Percentiles rank a stretch among this genome's conserved stretches.
phyloP scores from a whole-genome alignment of 2,329 filamentous ascomycete species.

The Beauveria sp. region DNA sequence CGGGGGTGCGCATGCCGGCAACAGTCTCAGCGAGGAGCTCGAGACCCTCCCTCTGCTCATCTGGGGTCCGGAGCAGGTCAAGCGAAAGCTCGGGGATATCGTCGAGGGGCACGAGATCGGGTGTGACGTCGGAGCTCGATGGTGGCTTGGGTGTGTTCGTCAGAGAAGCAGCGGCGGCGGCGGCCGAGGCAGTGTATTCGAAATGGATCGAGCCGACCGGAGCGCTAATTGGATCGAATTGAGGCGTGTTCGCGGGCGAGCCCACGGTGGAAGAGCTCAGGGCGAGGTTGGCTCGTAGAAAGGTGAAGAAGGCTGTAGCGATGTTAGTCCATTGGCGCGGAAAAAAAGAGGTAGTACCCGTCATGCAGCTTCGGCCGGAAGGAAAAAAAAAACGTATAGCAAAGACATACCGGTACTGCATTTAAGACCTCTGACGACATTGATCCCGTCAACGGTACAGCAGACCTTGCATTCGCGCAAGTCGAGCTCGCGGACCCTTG shows the following conservation, averaged over 20 bases:
- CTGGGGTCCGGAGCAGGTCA: constrained; percentile 43
- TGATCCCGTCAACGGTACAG: constrained; percentile 47
- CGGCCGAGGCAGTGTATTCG: constrained; percentile 38
- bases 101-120: constrained; percentile 33
- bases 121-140: constrained; percentile 25
- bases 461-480: constrained; percentile 30
- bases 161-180: constrained; percentile 33
- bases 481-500: constrained; percentile 31
- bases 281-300: constrained; percentile 71
- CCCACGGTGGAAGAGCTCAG: constrained; percentile 55
- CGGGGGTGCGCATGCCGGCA: constrained; percentile 69
- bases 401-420: constrained; percentile 46
- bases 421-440: constrained; percentile 48
- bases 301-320: constrained; percentile 68
- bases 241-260: constrained; percentile 58
- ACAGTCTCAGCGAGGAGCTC: constrained; percentile 73
- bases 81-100: constrained; percentile 57
- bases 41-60: constrained; percentile 61
- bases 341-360: neutral
- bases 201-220: constrained; percentile 21
- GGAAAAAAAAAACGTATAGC: neutral
- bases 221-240: constrained; percentile 43
- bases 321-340: neutral
- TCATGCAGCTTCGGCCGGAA: neutral
- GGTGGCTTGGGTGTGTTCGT: constrained; percentile 37